Base-by-base conservation (phyloP, 1,284 basidiomycete genomes). In the Ceratobasidium sp. region DNA sequence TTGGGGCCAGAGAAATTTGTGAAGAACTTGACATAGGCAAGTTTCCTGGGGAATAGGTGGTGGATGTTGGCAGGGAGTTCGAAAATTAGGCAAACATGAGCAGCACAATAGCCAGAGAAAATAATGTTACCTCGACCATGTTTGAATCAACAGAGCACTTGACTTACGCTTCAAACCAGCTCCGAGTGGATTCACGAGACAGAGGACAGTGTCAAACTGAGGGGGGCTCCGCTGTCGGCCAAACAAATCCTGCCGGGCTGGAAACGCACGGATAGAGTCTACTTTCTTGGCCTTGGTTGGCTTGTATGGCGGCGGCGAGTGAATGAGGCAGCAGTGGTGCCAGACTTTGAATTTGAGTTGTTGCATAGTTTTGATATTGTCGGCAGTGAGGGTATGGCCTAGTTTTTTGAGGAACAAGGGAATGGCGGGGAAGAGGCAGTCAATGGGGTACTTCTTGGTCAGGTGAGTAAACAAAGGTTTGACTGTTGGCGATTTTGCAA, bases 21-120 rank as follows among this genome's bases (percentile, higher is more conserved):
- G 32, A 68, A 68, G 38, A 68, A 34, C 29, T 68, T 53, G 42
- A 55, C 64, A 42, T 68, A 54, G 25, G 15, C 52, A 20, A 68
- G 64, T 47, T 43, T 34, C 10, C 27, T 20, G 4, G 17, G 4
- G n/a, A 5, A 68, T 1, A 49, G 0, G 25, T 55, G 29, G 2
- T 31, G 53, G 4, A 31, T 1, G 20, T 35, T 3, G 3, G 15
- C 3, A 8, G 64, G 38, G 3, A 68, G 15, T 40, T 49, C 42
- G 20, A 68, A 55, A 3, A 68, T 68, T 1, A 20, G 40, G 25
- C 52, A 53, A 5, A 68, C 53, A 13, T 42, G 50, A 22, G 27
- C 50, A 20, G 42, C 38, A 17, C 25, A 7, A 32, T 55, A 68
- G 2, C 64, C 64, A 55, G 22, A 3, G 22, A 15, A 50, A 29